These are phyloP conservation scores for Podospora sp. DNA, from an alignment of 495 filamentous ascomycete genomes.

Conservation along the genomic window DNA sequence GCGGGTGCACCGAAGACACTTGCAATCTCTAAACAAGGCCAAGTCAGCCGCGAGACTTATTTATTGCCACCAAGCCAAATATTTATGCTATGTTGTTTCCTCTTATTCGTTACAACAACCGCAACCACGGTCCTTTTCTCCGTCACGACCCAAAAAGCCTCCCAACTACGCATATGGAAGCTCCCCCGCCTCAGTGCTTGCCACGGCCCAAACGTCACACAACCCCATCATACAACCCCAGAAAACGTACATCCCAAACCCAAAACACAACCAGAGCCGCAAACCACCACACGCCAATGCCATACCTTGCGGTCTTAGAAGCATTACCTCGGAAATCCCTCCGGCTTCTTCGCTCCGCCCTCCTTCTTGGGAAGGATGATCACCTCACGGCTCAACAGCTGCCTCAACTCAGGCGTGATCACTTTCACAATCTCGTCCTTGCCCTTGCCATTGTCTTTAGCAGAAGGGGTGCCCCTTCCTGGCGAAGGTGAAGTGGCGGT, in stretches of 20 bases:
- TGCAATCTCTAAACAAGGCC: too few species aligned
- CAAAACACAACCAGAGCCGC: neutral
- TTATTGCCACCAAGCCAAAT: too few species aligned
- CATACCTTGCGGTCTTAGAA: neutral
- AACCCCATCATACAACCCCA: too few species aligned
- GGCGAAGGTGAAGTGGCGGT: slow-evolving; percentile 16
- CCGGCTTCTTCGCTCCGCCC: slow-evolving; percentile 44
- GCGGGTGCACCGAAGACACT: too few species aligned
- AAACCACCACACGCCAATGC: neutral
- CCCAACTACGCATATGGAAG: too few species aligned
- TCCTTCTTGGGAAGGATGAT: slow-evolving; percentile 61
- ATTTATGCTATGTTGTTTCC: too few species aligned
- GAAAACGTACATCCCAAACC: neutral
- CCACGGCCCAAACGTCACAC: too few species aligned
- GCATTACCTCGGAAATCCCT: slow-evolving; percentile 28
- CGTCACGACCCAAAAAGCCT: too few species aligned
- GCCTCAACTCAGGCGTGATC: slow-evolving; percentile 79
- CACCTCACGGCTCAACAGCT: slow-evolving; percentile 72
- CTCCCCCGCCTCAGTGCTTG: too few species aligned
- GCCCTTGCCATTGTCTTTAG: slow-evolving; percentile 23
- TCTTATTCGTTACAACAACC: too few species aligned
- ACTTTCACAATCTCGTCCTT: slow-evolving; percentile 54
- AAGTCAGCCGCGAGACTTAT: too few species aligned
- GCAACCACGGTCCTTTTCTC: too few species aligned
- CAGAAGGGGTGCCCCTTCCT: neutral